Evolutionary conservation across 192 early-diverging fungal species (phyloP).

Genomic region (Rhizoclosmatium globosum): DNA sequence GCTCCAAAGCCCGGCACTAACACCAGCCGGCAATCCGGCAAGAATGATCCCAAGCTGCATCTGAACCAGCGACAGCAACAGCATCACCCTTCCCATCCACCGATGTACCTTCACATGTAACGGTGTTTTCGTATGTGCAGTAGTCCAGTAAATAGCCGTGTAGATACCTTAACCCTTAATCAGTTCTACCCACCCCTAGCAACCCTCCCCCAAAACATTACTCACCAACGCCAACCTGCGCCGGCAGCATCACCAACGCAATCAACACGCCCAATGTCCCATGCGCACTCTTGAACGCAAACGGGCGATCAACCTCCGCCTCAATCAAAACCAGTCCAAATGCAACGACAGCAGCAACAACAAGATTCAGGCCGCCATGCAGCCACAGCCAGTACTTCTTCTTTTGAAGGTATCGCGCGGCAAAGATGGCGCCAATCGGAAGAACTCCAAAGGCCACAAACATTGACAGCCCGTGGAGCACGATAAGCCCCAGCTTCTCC

Average conservation of each 20-base stretch:
- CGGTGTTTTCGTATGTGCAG: neutral
- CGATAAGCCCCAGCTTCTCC: too few relatives aligned
- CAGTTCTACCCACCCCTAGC: too few relatives aligned
- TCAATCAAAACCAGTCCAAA: constrained; percentile 30
- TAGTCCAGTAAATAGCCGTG: neutral
- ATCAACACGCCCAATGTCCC: constrained; percentile 8
- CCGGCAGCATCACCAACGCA: constrained; percentile 30
- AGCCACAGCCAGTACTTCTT: constrained; percentile 52
- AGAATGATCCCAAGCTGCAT: constrained; percentile 19
- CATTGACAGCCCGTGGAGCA: neutral
- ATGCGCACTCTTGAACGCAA: neutral
- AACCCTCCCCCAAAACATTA: too few relatives aligned
- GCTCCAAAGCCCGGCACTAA: neutral
- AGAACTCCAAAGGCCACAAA: neutral
- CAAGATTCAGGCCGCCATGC: constrained; percentile 44
- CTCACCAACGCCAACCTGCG: constrained; percentile 19
- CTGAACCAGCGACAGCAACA: neutral
- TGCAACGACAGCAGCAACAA: constrained; percentile 13
- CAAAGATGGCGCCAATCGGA: neutral
- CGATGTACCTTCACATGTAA: neutral
- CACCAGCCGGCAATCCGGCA: neutral
- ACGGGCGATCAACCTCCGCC: neutral
- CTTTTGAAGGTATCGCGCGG: constrained; percentile 27
- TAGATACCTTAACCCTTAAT: neutral
- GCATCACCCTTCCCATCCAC: constrained; percentile 3